These are phyloP conservation scores for Fusarium tupiense DNA, from an alignment of 2,329 filamentous ascomycete genomes.

Conservation along the genomic window DNA sequence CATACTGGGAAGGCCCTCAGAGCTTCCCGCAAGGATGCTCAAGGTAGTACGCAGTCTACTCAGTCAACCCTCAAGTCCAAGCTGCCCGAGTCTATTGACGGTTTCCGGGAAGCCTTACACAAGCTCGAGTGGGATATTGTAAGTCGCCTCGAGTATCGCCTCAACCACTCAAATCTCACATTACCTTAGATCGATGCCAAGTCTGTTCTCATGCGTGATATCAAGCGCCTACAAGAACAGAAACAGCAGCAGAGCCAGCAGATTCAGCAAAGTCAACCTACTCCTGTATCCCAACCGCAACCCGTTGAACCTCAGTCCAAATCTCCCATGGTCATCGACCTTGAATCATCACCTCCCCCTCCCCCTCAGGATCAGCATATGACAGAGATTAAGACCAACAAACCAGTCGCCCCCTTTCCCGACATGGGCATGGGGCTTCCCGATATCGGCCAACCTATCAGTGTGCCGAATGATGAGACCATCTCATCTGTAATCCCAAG, in stretches of 20 bases:
- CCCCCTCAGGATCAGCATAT: constrained; percentile 45
- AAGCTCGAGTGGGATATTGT: constrained; percentile 68
- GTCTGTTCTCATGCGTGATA: constrained; percentile 64
- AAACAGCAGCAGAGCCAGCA: constrained; percentile 40
- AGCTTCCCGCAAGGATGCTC: constrained; percentile 57
- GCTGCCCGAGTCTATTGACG: constrained; percentile 57
- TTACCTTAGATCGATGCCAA: constrained; percentile 58
- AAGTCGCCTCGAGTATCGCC: constrained; percentile 35
- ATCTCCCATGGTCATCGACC: constrained; percentile 50
- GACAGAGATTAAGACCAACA: constrained; percentile 48
- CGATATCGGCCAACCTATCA: constrained; percentile 36
- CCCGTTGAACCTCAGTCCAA: constrained; percentile 50
- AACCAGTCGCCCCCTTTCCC: constrained; percentile 63
- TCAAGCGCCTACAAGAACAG: constrained; percentile 52
- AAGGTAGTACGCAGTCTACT: constrained; percentile 49
- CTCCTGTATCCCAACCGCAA: constrained; percentile 34
- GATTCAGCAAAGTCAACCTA: constrained; percentile 24
- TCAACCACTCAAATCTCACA: constrained; percentile 3
- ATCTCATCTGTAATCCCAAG: constrained; percentile 16
- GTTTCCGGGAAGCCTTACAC: constrained; percentile 64
- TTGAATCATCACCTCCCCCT: constrained; percentile 47
- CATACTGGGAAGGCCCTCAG: constrained; percentile 68
- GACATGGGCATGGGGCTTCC: constrained; percentile 64
- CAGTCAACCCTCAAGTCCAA: constrained; percentile 52
- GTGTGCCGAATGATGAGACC: constrained; percentile 38